Conservation (phyloP, 352 stramenopile species). For the Pythium sukuiense region DNA sequence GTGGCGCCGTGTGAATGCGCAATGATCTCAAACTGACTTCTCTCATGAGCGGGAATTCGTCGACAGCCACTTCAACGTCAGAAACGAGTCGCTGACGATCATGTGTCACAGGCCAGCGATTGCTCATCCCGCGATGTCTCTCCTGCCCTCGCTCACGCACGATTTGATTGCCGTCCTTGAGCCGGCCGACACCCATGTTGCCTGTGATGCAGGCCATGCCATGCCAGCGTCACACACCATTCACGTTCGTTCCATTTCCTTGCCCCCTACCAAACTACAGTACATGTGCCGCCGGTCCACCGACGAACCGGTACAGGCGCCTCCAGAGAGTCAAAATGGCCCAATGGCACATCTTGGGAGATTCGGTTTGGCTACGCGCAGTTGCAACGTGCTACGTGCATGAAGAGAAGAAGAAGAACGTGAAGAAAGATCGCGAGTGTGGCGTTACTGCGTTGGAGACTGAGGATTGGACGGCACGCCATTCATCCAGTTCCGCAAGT, state of each 20-base stretch:
- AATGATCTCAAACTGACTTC: background rate
- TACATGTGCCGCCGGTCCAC: too few relatives aligned
- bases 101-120: constrained; percentile 8
- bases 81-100: constrained; percentile 14
- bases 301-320: too few relatives aligned
- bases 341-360: background rate
- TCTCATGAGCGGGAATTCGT: constrained; percentile 7
- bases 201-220: too few relatives aligned
- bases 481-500: constrained; percentile 22
- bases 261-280: too few relatives aligned
- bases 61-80: constrained; percentile 27
- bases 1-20: background rate
- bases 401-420: constrained; percentile 6
- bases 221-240: too few relatives aligned
- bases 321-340: too few relatives aligned
- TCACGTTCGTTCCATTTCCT: too few relatives aligned
- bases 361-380: constrained; percentile 7
- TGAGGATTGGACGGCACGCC: constrained; percentile 19
- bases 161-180: too few relatives aligned
- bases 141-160: too few relatives aligned
- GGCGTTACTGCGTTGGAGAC: background rate
- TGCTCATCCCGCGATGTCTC: constrained; percentile 10
- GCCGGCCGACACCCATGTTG: too few relatives aligned
- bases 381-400: background rate
- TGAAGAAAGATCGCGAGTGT: background rate